Evolutionary conservation across 768 basidiomycete species (phyloP), one percentile per base, ranked within the genome.

Genomic region (Hypholoma sublateritium): DNA sequence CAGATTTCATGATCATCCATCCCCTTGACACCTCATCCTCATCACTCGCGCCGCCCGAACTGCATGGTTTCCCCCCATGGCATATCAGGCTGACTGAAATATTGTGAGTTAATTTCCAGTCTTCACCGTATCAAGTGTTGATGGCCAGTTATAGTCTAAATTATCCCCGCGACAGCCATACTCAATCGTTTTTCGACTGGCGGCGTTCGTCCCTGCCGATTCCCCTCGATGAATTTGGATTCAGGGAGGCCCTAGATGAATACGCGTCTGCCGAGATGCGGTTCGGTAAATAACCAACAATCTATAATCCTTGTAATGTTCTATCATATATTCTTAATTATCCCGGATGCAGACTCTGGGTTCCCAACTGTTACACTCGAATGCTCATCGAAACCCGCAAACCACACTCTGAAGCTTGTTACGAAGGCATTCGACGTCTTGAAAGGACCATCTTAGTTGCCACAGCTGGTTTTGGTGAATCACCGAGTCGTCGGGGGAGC

Each of bases 41-140:
- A 36, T 69, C 72, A 36, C 67, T 65, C 37, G 64, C 73, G 21
- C 83, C 88, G 1, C 69, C 87, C 50, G 89, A 92, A 67, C 73
- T 92, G 19, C 73, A 87, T 61, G 88, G 87, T 4, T 92, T 88
- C 63, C 91, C 91, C 16, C 91, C 91, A 14, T 93, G 91, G 91
- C 91, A 93, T 63, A 82, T 86, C n/a, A 77, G 86, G 54, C 72
- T 93, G 41, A 89, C 89, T 44, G 91, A 93, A 69, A 85, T 93
- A 58, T 80, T 85, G 91, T 92, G 42, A 44, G 60, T 54, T 16
- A n/a, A 22, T 39, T 28, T 53, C 42, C 16, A 21, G 13, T 5
- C 19, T 24, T 28, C 13, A 34, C 17, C 21, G 36, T 16, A 28
- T 25, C 28, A 39, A 17, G 2, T 24, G 9, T 17, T 55, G 36